phyloP scores from a whole-genome alignment of 768 basidiomycete genomes.

The Austroboletus festivus region DNA sequence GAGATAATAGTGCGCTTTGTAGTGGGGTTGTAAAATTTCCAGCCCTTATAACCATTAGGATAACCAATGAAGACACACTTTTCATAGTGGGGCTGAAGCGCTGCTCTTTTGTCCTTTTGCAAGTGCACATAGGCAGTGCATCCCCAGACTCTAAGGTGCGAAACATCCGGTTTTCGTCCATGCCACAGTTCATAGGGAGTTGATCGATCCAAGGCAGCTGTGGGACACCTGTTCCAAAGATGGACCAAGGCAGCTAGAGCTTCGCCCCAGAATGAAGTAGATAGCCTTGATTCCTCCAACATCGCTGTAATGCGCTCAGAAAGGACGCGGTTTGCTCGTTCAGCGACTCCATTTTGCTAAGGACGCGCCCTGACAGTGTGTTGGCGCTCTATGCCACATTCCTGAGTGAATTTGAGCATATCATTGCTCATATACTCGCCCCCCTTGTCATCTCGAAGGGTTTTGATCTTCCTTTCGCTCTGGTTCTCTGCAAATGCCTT shows the following conservation, averaged over 20 bases:
- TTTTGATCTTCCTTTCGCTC: conserved; percentile 11
- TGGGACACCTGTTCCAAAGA: conserved; percentile 11
- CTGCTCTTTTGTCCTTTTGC: too few species aligned
- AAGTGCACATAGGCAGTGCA: too few species aligned
- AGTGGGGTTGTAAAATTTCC: too few species aligned
- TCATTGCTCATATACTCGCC: conserved; percentile 29
- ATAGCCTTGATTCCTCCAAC: background rate
- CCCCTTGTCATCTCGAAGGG: conserved; percentile 26
- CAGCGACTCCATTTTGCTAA: conserved; percentile 2
- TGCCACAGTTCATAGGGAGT: background rate
- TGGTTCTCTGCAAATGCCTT: conserved; percentile 31
- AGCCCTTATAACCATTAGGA: too few species aligned
- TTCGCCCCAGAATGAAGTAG: conserved; percentile 12
- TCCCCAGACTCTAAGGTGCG: too few species aligned
- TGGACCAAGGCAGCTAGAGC: conserved; percentile 21
- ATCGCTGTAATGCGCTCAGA: conserved; percentile 21
- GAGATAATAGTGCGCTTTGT: too few species aligned
- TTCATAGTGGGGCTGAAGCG: too few species aligned
- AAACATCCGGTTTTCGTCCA: too few species aligned
- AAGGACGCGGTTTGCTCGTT: background rate
- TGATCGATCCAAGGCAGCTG: conserved; percentile 23
- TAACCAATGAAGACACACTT: too few species aligned
- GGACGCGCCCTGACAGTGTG: background rate
- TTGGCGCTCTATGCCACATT: conserved; percentile 16
- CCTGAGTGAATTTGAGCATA: conserved; percentile 13